A percentile compares a stretch with the other conserved stretches of the same genome.
phyloP scores from a whole-genome alignment of 129 eudicot species.

The Silybum marianum region DNA sequence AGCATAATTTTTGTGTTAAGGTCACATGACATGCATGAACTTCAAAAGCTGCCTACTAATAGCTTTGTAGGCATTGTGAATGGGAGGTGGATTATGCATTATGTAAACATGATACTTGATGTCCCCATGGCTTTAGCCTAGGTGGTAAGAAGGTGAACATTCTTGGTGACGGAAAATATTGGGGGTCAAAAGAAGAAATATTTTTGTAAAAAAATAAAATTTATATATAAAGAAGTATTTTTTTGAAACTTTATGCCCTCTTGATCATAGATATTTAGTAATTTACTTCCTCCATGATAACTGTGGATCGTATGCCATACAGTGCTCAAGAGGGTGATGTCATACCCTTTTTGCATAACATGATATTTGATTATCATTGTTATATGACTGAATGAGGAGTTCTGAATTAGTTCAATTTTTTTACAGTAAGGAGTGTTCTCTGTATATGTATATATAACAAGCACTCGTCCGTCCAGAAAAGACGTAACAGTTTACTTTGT shows the following conservation, averaged over 20 bases:
- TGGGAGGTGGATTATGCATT: not conserved
- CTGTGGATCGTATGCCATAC: not conserved
- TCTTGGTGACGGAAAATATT: not conserved
- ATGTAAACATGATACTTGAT: not conserved
- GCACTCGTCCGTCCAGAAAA: not conserved
- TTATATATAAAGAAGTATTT: too few relatives aligned
- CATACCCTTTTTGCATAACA: not conserved
- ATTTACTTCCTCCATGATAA: not conserved
- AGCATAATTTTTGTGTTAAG: not conserved
- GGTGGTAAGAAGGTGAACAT: not conserved
- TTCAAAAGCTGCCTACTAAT: not conserved
- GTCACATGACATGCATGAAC: not conserved
- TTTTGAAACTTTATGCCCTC: not conserved
- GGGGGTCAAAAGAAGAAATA: too few relatives aligned
- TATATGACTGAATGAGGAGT: not conserved
- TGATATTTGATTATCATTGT: not conserved
- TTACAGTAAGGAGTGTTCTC: not conserved
- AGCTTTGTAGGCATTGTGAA: not conserved
- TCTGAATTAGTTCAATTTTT: not conserved
- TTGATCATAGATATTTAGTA: not conserved
- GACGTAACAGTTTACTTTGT: not conserved
- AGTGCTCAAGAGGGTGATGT: not conserved
- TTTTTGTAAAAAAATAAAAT: too few relatives aligned
- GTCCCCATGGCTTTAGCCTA: not conserved
- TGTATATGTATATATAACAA: not conserved